Percentiles rank a stretch among this genome's conserved stretches.
Conservation (phyloP, 1,139 yeast species). For the Debaryomyces nepalensis region DNA sequence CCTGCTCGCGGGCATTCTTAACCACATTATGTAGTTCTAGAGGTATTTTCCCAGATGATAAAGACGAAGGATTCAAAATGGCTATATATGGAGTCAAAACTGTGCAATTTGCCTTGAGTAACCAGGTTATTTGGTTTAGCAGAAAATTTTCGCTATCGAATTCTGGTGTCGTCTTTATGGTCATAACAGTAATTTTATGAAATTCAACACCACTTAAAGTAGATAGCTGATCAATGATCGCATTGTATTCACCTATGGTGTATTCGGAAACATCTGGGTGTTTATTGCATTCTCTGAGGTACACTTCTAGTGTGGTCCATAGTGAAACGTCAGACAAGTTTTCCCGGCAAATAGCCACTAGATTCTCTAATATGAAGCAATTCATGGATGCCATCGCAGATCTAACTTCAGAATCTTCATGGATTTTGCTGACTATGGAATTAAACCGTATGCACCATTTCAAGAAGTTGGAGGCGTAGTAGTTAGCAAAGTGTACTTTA, state of each 20-base stretch:
- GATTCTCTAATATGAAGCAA: slow-evolving; percentile 11
- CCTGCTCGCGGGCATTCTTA: not conserved
- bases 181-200: not conserved
- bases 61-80: slow-evolving; percentile 6
- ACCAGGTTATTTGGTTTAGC: slow-evolving; percentile 16
- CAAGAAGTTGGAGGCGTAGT: slow-evolving; percentile 42
- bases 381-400: not conserved
- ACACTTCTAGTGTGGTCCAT: slow-evolving; percentile 29
- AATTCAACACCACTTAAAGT: not conserved
- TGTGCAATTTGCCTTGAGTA: slow-evolving; percentile 19
- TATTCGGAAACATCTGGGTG: slow-evolving; percentile 42
- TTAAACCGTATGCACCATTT: slow-evolving; percentile 34
- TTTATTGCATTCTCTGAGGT: slow-evolving; percentile 26
- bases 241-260: slow-evolving; percentile 25
- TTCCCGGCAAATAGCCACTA: slow-evolving; percentile 24
- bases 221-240: not conserved
- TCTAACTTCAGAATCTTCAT: not conserved
- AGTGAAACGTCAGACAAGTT: slow-evolving; percentile 39
- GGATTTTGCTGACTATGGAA: slow-evolving; percentile 3
- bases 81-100: slow-evolving; percentile 17
- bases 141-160: slow-evolving; percentile 1
- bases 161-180: not conserved
- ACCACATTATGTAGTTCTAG: slow-evolving; percentile 1
- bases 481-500: slow-evolving; percentile 45
- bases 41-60: not conserved